phyloP scores from a whole-genome alignment of 495 filamentous ascomycete species.

The Physcia stellaris region DNA sequence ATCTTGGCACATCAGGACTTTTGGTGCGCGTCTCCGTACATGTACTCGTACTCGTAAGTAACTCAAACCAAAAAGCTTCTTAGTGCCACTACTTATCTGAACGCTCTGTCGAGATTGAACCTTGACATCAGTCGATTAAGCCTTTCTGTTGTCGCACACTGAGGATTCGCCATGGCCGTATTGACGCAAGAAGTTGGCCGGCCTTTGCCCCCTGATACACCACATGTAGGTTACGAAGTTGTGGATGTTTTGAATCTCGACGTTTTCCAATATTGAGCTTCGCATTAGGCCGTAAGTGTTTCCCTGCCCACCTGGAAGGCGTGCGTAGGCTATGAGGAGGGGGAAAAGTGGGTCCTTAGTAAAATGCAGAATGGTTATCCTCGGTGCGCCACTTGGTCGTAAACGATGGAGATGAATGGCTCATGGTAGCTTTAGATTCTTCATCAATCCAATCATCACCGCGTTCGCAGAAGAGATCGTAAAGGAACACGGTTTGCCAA shows the following conservation, averaged over 20 bases:
- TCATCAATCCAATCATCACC: constrained; percentile 74
- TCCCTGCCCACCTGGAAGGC: constrained; percentile 88
- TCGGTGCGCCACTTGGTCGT: constrained; percentile 29
- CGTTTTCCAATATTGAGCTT: too few species aligned
- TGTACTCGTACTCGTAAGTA: too few species aligned
- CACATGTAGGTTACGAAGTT: constrained; percentile 39
- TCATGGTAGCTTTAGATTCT: constrained; percentile 46
- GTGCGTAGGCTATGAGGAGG: constrained; percentile 89
- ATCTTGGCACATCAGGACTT: too few species aligned
- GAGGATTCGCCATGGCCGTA: not conserved
- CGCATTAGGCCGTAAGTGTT: constrained; percentile 96
- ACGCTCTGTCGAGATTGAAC: too few species aligned
- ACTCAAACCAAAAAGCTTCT: too few species aligned
- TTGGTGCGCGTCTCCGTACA: too few species aligned
- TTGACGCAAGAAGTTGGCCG: constrained; percentile 8
- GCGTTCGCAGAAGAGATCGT: constrained; percentile 56
- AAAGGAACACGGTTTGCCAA: constrained; percentile 42
- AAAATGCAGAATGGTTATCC: constrained; percentile 90
- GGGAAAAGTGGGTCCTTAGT: constrained; percentile 67
- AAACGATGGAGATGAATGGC: not conserved
- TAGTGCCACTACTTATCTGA: too few species aligned
- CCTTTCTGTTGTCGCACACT: too few species aligned
- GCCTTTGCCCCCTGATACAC: constrained; percentile 30
- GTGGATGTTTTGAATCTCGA: too few species aligned
- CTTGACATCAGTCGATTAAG: too few species aligned